Conservation (phyloP, 1,284 basidiomycete species). For the Crocinoboletus sp. region DNA sequence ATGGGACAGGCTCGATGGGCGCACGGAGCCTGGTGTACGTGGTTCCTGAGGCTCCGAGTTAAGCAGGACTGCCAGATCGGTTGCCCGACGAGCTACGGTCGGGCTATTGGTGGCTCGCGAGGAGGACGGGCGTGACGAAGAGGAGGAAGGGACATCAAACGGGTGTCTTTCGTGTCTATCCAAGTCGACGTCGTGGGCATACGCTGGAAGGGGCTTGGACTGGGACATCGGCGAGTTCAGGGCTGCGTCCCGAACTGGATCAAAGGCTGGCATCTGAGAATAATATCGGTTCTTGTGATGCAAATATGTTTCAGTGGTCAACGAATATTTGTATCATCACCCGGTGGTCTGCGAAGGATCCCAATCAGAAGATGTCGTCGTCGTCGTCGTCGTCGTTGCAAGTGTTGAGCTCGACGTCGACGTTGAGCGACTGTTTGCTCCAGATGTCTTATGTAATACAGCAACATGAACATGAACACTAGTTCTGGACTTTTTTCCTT, state of each 20-base stretch:
- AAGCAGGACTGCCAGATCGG: conserved; percentile 64
- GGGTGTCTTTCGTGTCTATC: conserved; percentile 29
- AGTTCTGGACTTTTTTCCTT: no score
- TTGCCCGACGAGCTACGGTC: conserved; percentile 55
- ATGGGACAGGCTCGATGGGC: conserved; percentile 46
- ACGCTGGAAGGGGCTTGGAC: conserved; percentile 26
- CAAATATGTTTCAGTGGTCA: conserved; percentile 10
- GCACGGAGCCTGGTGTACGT: conserved; percentile 37
- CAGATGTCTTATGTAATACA: conserved; percentile 18
- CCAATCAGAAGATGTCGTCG: conserved; percentile 4
- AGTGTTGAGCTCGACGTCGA: conserved; percentile 1
- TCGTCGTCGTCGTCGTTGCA: conserved; percentile 15
- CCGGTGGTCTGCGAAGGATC: neutral
- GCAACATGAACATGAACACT: no score
- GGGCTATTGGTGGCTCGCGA: conserved; percentile 38
- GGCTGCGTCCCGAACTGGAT: conserved; percentile 79
- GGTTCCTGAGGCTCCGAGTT: conserved; percentile 51
- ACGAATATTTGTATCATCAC: conserved; percentile 16
- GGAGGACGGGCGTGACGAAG: conserved; percentile 34
- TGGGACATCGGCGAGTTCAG: conserved; percentile 55
- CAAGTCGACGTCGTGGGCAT: conserved; percentile 25
- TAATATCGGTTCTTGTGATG: neutral
- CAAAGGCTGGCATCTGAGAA: conserved; percentile 65
- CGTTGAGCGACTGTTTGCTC: neutral
- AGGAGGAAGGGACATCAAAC: conserved; percentile 30